phyloP scores from a whole-genome alignment of 169 alveolate genomes.

The Neospora caninum region DNA sequence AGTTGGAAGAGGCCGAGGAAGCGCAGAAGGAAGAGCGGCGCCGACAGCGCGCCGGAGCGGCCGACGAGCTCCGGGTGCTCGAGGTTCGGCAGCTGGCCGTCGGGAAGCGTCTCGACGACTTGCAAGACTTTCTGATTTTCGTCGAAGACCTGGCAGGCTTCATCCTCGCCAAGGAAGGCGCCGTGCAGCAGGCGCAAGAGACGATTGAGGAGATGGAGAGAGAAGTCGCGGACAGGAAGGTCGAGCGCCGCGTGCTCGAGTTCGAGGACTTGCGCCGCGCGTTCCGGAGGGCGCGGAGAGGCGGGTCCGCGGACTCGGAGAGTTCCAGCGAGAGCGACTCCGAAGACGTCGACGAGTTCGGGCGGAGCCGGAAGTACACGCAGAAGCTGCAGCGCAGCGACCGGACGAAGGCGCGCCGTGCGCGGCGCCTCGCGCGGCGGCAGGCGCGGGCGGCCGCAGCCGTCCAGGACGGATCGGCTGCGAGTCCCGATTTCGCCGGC shows the following conservation, averaged over 20 bases:
- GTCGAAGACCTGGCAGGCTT: neutral
- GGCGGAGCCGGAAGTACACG: conserved; percentile 21
- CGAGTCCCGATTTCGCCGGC: neutral
- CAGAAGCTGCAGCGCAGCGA: neutral
- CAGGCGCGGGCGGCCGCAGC: neutral
- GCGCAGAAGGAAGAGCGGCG: neutral
- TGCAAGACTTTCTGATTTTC: conserved; percentile 11
- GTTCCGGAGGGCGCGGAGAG: neutral
- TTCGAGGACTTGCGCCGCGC: conserved; percentile 2
- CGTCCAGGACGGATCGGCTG: neutral
- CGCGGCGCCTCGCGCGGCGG: neutral
- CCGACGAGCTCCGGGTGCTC: neutral
- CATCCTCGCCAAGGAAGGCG: neutral
- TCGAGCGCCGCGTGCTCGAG: neutral
- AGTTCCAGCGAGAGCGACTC: neutral
- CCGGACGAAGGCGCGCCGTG: neutral
- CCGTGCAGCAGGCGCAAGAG: conserved; percentile 6
- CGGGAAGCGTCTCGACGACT: conserved; percentile 21
- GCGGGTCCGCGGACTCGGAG: neutral
- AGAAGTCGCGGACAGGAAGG: neutral
- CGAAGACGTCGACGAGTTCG: neutral
- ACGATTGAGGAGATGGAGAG: conserved; percentile 18
- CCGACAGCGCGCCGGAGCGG: neutral
- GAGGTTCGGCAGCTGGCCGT: conserved; percentile 9
- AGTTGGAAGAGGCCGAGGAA: neutral